phyloP scores from a whole-genome alignment of 1,284 basidiomycete genomes.

The Rhizopogon parksii region DNA sequence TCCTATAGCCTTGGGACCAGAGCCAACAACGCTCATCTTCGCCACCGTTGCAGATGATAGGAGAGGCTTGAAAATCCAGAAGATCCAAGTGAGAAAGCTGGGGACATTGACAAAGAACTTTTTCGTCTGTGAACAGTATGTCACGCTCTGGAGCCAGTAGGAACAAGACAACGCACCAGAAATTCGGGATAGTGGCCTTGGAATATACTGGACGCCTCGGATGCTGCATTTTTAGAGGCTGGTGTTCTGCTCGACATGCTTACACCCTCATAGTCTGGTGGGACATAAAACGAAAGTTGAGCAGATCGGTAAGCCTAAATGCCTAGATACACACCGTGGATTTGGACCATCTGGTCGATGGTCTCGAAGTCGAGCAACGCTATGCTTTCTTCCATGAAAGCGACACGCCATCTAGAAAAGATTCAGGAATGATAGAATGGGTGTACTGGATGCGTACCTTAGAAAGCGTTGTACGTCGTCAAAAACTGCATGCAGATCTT shows the following conservation, averaged over 20 bases:
- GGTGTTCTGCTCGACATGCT: slow-evolving; percentile 56
- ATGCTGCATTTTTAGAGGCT: slow-evolving; percentile 68
- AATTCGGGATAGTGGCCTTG: slow-evolving; percentile 70
- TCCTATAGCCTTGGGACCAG: slow-evolving; percentile 47
- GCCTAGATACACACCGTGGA: slow-evolving; percentile 47
- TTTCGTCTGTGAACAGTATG: slow-evolving; percentile 39
- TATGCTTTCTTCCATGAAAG: slow-evolving; percentile 65
- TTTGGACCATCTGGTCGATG: slow-evolving; percentile 67
- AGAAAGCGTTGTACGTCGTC: slow-evolving; percentile 67
- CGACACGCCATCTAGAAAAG: slow-evolving; percentile 60
- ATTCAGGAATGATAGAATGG: background rate
- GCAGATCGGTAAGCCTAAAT: background rate
- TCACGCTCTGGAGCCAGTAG: background rate
- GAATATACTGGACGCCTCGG: slow-evolving; percentile 66
- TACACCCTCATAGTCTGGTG: slow-evolving; percentile 71
- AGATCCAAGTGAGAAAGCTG: slow-evolving; percentile 66
- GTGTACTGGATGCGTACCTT: slow-evolving; percentile 37
- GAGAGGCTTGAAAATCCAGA: slow-evolving; percentile 75
- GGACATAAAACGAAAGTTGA: background rate
- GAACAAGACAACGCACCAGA: slow-evolving; percentile 39
- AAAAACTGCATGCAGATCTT: slow-evolving; percentile 60
- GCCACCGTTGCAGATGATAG: slow-evolving; percentile 61
- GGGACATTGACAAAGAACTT: slow-evolving; percentile 81
- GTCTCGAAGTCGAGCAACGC: slow-evolving; percentile 61
- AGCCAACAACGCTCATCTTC: slow-evolving; percentile 74